phyloP scores from a whole-genome alignment of 2,329 filamentous ascomycete species.

The Fusarium nodosum region DNA sequence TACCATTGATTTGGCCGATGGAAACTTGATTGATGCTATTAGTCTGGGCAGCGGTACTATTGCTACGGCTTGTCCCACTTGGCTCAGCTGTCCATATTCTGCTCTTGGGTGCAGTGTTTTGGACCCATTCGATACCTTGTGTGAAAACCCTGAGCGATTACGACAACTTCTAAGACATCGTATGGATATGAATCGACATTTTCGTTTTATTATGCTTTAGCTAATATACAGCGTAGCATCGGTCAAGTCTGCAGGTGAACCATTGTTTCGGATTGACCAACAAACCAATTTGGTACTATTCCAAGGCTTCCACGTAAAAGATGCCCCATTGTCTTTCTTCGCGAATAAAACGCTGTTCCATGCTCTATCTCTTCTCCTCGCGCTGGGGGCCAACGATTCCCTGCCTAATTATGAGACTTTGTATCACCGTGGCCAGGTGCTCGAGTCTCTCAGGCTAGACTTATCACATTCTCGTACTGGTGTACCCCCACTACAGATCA shows the following conservation, averaged over 20 bases:
- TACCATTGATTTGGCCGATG: fast-evolving
- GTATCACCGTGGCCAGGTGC: slow-evolving; percentile 11
- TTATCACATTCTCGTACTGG: neutral
- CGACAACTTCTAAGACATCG: slow-evolving; percentile 13
- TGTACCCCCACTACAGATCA: neutral
- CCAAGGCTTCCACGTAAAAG: neutral
- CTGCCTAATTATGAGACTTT: slow-evolving; percentile 3
- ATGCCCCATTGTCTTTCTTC: neutral
- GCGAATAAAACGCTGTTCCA: slow-evolving; percentile 5
- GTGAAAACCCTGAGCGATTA: slow-evolving; percentile 10
- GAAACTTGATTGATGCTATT: no score
- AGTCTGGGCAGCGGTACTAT: neutral
- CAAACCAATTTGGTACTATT: neutral
- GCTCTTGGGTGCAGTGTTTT: neutral
- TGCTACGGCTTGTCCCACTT: fast-evolving
- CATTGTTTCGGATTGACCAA: slow-evolving; percentile 14
- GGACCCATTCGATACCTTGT: slow-evolving; percentile 10
- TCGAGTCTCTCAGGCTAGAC: neutral
- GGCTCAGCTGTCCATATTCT: neutral
- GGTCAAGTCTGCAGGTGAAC: slow-evolving; percentile 5
- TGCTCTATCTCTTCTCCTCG: slow-evolving; percentile 10
- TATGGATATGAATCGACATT: neutral
- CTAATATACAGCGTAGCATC: slow-evolving; percentile 4
- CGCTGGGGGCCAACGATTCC: neutral
- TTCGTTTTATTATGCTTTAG: neutral